Conservation (phyloP, 2,329 filamentous ascomycete genomes). For the Phaeoacremonium minimum region DNA sequence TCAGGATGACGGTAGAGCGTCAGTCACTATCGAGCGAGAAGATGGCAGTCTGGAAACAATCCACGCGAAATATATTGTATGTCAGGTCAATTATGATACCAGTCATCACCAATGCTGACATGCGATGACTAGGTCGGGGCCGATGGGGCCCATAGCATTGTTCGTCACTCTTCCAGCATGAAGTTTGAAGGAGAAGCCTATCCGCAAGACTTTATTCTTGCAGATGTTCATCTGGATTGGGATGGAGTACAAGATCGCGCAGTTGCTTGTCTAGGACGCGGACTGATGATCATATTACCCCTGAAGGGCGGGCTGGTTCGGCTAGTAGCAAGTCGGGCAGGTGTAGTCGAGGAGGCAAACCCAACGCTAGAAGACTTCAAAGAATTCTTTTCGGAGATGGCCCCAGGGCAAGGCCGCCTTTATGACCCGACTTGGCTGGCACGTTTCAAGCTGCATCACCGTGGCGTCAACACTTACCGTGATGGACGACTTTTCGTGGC, state of each 20-base stretch:
- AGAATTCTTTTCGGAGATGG: constrained; percentile 18
- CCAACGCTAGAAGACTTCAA: constrained; percentile 27
- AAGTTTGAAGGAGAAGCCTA: constrained; percentile 36
- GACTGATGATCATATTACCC: constrained; percentile 30
- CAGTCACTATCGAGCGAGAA: constrained; percentile 15
- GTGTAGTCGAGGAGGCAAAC: constrained; percentile 5
- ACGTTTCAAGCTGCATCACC: constrained; percentile 38
- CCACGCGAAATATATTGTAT: constrained; percentile 28
- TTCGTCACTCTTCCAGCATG: constrained; percentile 31
- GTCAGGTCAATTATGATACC: no score
- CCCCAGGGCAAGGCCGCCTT: constrained; percentile 19
- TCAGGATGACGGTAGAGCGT: constrained; percentile 22
- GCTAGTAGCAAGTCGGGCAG: constrained; percentile 10
- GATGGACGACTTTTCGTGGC: constrained; percentile 46
- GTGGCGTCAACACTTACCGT: constrained; percentile 34
- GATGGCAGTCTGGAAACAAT: constrained; percentile 17
- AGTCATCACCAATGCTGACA: no score
- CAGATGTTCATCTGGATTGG: constrained; percentile 27
- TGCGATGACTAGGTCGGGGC: constrained; percentile 28
- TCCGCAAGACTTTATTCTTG: constrained; percentile 36
- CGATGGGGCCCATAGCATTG: constrained; percentile 39
- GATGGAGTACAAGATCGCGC: constrained; percentile 5
- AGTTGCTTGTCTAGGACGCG: constrained; percentile 19
- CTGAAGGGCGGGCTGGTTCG: constrained; percentile 20
- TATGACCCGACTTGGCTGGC: no score